These are phyloP conservation scores for Alternaria sp. DNA, from an alignment of 2,329 filamentous ascomycete genomes.

Conservation along the genomic window DNA sequence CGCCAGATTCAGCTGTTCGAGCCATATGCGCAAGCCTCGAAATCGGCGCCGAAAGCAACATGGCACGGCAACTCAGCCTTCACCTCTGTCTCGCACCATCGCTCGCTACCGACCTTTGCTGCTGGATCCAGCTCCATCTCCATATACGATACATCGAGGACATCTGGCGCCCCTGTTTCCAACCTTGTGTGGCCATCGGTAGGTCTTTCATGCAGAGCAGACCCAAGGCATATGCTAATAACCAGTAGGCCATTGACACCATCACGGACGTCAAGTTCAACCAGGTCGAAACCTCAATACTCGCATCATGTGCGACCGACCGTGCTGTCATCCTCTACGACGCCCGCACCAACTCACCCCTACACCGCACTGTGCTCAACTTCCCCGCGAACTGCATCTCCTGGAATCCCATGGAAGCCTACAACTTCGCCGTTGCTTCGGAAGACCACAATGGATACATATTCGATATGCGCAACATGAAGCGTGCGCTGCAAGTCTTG, in stretches of 20 bases:
- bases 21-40: slow-evolving; percentile 75
- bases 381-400: slow-evolving; percentile 92
- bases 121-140: slow-evolving; percentile 78
- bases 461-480: slow-evolving; percentile 93
- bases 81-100: slow-evolving; percentile 82
- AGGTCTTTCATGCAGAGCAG: not conserved
- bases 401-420: slow-evolving; percentile 97
- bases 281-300: slow-evolving; percentile 87
- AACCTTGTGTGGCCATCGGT: slow-evolving; percentile 82
- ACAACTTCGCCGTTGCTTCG: slow-evolving; percentile 90
- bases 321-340: slow-evolving; percentile 91
- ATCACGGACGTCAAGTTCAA: slow-evolving; percentile 91
- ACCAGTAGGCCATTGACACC: slow-evolving; percentile 68
- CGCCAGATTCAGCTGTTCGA: slow-evolving; percentile 89
- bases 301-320: slow-evolving; percentile 85
- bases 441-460: slow-evolving; percentile 94
- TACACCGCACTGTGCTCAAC: slow-evolving; percentile 80
- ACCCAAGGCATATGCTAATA: not conserved
- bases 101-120: slow-evolving; percentile 79
- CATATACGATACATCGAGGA: slow-evolving; percentile 85
- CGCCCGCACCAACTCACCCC: slow-evolving; percentile 80
- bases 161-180: slow-evolving; percentile 78
- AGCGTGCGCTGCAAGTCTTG: slow-evolving; percentile 84
- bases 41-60: slow-evolving; percentile 76
- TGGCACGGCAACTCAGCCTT: slow-evolving; percentile 86